Evolutionary conservation across 306 rosid genomes (phyloP), one percentile per base, ranked within the genome.

Genomic region (Prunus salicina): DNA sequence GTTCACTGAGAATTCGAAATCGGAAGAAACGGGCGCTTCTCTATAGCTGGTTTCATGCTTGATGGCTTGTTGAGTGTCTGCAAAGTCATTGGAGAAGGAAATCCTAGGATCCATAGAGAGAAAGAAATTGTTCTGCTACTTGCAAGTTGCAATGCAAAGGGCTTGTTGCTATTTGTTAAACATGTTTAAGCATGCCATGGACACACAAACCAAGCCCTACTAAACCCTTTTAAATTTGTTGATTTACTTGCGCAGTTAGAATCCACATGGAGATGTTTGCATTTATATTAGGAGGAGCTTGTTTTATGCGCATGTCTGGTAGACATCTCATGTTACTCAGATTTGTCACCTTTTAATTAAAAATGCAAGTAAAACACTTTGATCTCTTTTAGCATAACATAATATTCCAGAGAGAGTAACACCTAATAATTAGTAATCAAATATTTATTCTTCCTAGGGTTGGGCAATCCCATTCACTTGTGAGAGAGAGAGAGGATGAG

Each of bases 11-110:
- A 96, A 92, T 76, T 96, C 97, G 27, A 96, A 96, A 76, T 96
- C 98, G 3, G 99, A 91, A 47, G 99, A 92, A 14, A 91, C 98
- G 0, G 99, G 99, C 8, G 93, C 99, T 86, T 96, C 99, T 75
- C 90, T 83, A 78, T 92, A 96, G 49, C 75, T 86, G 68, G 66
- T 77, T 63, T 96, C 95, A 72, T 84, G 87, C 87, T 87, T 88
- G 68, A 75, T 75, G 73, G 88, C 78, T 27, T 80, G 92, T 43
- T 90, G 88, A 41, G 89, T 72, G 71, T 92, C 96, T 19, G 84
- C 93, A 82, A 95, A 95, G 72, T 95, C 98, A 86, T 81, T 86
- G 77, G 99, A 95, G 89, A 95, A 95, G 76, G 99, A 95, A 70
- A 95, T 89, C 75, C 99, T 92, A n/a, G 99, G 99, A 76, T 92